These are phyloP conservation scores for Fusarium odoratissimum DNA, from an alignment of 2,329 filamentous ascomycete genomes.

Conservation along the genomic window DNA sequence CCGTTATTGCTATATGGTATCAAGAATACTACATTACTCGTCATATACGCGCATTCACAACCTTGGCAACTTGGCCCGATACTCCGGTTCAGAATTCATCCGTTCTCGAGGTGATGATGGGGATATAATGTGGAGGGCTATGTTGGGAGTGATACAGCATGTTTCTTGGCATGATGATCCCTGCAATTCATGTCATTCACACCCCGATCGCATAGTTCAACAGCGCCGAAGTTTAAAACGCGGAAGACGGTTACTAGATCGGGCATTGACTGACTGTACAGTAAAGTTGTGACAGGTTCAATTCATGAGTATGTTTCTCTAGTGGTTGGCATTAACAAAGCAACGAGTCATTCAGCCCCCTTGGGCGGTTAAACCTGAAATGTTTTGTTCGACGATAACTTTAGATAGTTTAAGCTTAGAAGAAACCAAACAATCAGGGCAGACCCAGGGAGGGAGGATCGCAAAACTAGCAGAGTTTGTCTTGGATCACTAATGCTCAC, in stretches of 20 bases:
- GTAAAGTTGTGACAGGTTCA: neutral
- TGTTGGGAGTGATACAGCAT: neutral
- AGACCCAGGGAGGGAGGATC: neutral
- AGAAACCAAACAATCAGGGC: neutral
- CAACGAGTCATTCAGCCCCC: neutral
- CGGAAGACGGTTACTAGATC: conserved; percentile 11
- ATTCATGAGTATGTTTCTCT: neutral
- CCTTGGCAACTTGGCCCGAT: conserved; percentile 20
- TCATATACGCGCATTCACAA: neutral
- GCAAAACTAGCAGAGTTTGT: neutral
- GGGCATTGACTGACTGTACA: neutral
- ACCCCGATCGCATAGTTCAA: neutral
- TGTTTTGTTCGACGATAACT: conserved; percentile 12
- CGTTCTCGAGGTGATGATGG: conserved; percentile 7
- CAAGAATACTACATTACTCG: neutral
- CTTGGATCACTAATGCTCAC: conserved; percentile 40
- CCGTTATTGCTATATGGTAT: neutral
- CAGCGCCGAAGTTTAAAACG: conserved; percentile 9
- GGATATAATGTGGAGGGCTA: neutral
- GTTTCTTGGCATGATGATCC: conserved; percentile 12
- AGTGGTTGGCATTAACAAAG: neutral
- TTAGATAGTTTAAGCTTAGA: conserved; percentile 23
- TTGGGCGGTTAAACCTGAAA: neutral
- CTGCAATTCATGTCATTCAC: neutral
- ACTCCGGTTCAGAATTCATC: conserved; percentile 21